Evolutionary conservation across 2,329 filamentous ascomycete species (phyloP).

Genomic region (Colletotrichum australisinense): DNA sequence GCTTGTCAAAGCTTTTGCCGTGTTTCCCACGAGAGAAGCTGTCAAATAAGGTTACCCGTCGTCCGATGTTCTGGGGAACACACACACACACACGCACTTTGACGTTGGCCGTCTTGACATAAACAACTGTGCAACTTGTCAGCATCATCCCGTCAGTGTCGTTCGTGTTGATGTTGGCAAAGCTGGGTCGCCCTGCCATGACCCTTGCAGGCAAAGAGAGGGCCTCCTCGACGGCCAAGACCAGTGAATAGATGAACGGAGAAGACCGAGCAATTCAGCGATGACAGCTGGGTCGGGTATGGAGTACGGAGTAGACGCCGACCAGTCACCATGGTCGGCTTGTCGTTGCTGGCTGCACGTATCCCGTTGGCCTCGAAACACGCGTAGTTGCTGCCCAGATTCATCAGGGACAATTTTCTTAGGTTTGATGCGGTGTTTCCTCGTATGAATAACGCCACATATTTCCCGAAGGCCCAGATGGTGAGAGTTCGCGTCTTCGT

Average conservation of each 20-base stretch:
- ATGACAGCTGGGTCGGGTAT: not conserved
- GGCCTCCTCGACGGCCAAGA: conserved; percentile 4
- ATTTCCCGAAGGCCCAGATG: not conserved
- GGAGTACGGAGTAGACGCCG: not conserved
- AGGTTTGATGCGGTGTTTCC: not conserved
- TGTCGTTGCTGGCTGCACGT: not conserved
- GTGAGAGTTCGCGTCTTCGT: conserved; percentile 3
- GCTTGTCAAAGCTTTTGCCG: conserved; percentile 2
- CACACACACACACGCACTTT: not conserved
- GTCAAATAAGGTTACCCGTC: conserved; percentile 15
- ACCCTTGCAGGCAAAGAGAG: conserved; percentile 5
- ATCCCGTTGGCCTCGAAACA: not conserved
- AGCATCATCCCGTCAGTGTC: conserved; percentile 19
- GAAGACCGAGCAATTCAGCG: conserved; percentile 12
- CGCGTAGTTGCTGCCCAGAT: not conserved
- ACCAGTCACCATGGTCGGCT: not conserved
- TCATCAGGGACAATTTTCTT: not conserved
- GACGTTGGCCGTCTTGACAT: not conserved
- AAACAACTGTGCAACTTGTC: not conserved
- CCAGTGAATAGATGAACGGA: conserved; percentile 2
- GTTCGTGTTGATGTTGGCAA: not conserved
- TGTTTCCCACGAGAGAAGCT: not conserved
- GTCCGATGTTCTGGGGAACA: conserved; percentile 10
- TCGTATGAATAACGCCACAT: not conserved
- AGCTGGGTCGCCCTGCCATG: not conserved